A percentile compares a stretch with the other conserved stretches of the same genome.
phyloP scores from a whole-genome alignment of 1,284 basidiomycete genomes.

The Pholiota adiposa region DNA sequence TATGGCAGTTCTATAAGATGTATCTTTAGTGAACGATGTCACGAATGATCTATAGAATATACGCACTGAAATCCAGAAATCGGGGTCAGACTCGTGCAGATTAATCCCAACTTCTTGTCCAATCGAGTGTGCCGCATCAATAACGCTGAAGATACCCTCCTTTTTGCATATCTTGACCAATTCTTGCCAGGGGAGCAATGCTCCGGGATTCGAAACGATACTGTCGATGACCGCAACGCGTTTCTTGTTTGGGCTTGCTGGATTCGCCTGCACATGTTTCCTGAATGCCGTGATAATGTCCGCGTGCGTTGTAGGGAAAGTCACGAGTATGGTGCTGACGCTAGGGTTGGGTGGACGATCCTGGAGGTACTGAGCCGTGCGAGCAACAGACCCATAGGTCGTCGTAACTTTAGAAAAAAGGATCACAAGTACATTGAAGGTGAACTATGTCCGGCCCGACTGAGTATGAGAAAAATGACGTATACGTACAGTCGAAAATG shows the following conservation, averaged over 20 bases:
- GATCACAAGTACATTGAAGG: too few relatives aligned
- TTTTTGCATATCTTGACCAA: conserved; percentile 73
- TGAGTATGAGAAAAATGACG: conserved; percentile 24
- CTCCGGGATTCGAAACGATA: conserved; percentile 75
- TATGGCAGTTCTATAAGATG: conserved; percentile 71
- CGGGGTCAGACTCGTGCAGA: conserved; percentile 61
- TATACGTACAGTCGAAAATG: conserved; percentile 49
- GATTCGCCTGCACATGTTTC: conserved; percentile 39
- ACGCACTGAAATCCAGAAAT: conserved; percentile 81
- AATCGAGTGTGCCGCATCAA: conserved; percentile 88
- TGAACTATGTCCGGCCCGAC: background rate
- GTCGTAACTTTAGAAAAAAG: conserved; percentile 55
- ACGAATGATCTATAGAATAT: background rate
- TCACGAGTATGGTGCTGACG: conserved; percentile 52
- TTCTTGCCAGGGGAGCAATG: conserved; percentile 79
- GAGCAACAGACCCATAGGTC: conserved; percentile 67
- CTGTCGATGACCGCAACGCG: conserved; percentile 79
- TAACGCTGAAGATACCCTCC: conserved; percentile 67
- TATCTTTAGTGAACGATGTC: background rate
- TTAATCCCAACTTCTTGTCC: conserved; percentile 70
- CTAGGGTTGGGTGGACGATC: conserved; percentile 61
- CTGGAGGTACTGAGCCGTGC: conserved; percentile 60
- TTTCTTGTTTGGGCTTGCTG: conserved; percentile 42
- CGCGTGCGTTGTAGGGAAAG: conserved; percentile 68
- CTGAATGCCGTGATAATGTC: conserved; percentile 63